Evolutionary conservation across 306 rosid species (phyloP), one percentile per base, ranked within the genome.

Genomic region (Acacia melanoxylon): DNA sequence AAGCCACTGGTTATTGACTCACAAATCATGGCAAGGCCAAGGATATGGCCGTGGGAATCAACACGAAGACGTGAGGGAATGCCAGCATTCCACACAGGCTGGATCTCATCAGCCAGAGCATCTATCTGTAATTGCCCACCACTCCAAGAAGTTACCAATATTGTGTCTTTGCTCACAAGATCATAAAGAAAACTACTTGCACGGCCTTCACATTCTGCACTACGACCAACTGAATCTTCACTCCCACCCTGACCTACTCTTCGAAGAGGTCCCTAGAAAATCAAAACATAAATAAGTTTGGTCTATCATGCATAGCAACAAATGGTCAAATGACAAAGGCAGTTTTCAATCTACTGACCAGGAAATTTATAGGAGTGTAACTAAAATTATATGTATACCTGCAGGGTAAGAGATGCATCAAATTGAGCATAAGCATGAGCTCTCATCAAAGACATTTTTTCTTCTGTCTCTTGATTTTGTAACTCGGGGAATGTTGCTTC

Each of bases 51-150:
- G 12, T 73, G 68, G 16, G 89, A 87, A 87, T 93, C 96, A 75
- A 91, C 97, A 82, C 90, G 94, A 72, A 95, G 91, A 54, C 90
- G 92, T 70, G 97, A 96, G 27, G 99, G 87, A 80, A 87, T 81
- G 72, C 92, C 93, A 75, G 84, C 75, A 87, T 78, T 89, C 99
- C 98, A 95, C 48, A 93, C 89, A 70, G 98, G 97, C 82, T 95
- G 99, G 85, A 93, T 90, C 87, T 95, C 99, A 86, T 95, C 98
- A 11, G 99, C 98, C 80, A 95, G 85, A 76, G 97, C 98, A 89
- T 93, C 99, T 80, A 93, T 88, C 85, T 91, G 99, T 80, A 93
- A 80, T 68, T 95, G 94, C 84, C 99, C 99, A 76, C 94, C 94
- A 87, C 92, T 95, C 99, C 99, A 95, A 33, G 99, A 93, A 78